These are phyloP conservation scores for Aquilaria malaccensis DNA, from an alignment of 345 rosid genomes.

Conservation along the genomic window DNA sequence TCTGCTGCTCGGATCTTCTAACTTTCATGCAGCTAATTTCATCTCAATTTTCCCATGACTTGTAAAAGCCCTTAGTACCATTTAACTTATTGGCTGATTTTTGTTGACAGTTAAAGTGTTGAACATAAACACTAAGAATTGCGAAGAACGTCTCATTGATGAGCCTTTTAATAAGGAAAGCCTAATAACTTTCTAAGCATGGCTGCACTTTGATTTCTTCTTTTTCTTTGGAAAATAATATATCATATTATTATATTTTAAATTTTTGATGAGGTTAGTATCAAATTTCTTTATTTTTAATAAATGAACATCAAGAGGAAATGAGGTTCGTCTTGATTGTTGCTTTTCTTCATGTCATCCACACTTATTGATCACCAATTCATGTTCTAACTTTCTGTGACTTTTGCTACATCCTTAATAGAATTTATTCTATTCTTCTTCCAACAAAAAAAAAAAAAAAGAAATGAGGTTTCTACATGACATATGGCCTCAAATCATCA, in stretches of 20 bases:
- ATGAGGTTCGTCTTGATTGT: conserved; percentile 2
- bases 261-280: background rate
- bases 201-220: conserved; percentile 6
- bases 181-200: conserved; percentile 76
- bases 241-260: conserved; percentile 1
- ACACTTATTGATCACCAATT: conserved; percentile 49
- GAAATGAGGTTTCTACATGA: no score
- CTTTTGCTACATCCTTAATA: no score
- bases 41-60: no score
- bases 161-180: conserved; percentile 71
- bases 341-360: conserved; percentile 53
- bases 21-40: background rate
- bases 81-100: background rate
- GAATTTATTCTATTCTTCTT: no score
- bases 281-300: no score
- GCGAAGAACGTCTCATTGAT: conserved; percentile 87
- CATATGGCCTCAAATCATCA: no score
- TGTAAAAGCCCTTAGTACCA: no score
- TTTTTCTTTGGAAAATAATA: conserved; percentile 8
- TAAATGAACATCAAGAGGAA: background rate
- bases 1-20: no score
- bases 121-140: conserved; percentile 86
- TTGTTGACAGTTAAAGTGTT: conserved; percentile 79
- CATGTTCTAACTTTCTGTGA: no score
- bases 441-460: no score